phyloP scores from a whole-genome alignment of 2,329 filamentous ascomycete species.

The Cercospora sojina region DNA sequence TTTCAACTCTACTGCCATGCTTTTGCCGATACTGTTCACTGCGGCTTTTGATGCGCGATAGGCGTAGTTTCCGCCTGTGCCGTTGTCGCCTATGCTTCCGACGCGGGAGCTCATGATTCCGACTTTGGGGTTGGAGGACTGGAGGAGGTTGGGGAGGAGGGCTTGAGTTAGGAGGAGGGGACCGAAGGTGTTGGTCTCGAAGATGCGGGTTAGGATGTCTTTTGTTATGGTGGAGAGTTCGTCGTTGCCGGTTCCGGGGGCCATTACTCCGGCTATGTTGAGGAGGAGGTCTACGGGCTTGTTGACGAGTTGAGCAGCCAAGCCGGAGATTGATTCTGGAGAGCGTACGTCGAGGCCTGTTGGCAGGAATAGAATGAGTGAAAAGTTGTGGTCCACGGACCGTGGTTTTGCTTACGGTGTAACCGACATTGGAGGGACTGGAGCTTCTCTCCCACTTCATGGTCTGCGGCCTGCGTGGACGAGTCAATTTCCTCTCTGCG shows the following conservation, averaged over 20 bases:
- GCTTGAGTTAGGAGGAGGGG: slow-evolving; percentile 48
- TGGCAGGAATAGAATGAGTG: neutral
- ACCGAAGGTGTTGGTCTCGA: slow-evolving; percentile 48
- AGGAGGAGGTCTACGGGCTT: slow-evolving; percentile 41
- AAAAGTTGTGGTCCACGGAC: neutral
- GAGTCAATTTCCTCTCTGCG: neutral
- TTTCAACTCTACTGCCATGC: slow-evolving; percentile 44
- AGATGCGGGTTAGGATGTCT: slow-evolving; percentile 39
- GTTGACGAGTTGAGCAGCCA: slow-evolving; percentile 35
- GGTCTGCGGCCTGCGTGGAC: slow-evolving; percentile 21
- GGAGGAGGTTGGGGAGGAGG: slow-evolving; percentile 44
- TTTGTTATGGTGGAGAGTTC: slow-evolving; percentile 36
- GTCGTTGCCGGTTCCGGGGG: slow-evolving; percentile 35
- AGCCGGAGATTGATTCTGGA: slow-evolving; percentile 38
- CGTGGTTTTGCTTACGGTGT: slow-evolving; percentile 19
- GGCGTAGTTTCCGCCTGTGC: slow-evolving; percentile 44
- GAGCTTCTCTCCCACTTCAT: slow-evolving; percentile 34
- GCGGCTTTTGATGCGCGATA: slow-evolving; percentile 49
- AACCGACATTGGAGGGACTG: slow-evolving; percentile 37
- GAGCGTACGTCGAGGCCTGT: slow-evolving; percentile 39
- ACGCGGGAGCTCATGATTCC: slow-evolving; percentile 47
- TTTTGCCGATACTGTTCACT: slow-evolving; percentile 48
- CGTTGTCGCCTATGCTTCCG: slow-evolving; percentile 47
- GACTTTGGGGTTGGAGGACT: slow-evolving; percentile 36
- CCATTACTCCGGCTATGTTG: slow-evolving; percentile 43